Percentiles rank a stretch among this genome's conserved stretches.
phyloP scores from a whole-genome alignment of 768 basidiomycete genomes.

The Brasilioporus rufonigricans region DNA sequence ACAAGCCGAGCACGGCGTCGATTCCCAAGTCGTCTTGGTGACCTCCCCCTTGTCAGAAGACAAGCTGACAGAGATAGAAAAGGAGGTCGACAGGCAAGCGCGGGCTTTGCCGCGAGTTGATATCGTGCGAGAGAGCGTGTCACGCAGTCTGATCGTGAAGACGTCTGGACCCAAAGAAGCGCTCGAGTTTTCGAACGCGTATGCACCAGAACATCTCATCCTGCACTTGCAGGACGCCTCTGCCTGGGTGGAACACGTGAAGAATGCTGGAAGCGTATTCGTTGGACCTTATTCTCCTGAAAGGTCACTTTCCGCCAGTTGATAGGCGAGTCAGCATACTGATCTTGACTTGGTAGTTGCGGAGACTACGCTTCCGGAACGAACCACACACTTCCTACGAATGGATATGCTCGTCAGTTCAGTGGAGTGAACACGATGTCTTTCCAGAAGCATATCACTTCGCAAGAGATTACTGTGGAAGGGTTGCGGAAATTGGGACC shows the following conservation, averaged over 20 bases:
- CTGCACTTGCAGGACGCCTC: slow-evolving; percentile 77
- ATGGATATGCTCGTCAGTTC: slow-evolving; percentile 96
- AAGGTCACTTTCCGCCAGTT: slow-evolving; percentile 53
- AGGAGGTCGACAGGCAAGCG: slow-evolving; percentile 85
- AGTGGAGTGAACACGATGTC: slow-evolving; percentile 96
- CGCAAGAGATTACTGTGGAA: slow-evolving; percentile 81
- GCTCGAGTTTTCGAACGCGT: slow-evolving; percentile 90
- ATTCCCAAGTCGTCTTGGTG: slow-evolving; percentile 96
- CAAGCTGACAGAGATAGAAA: slow-evolving; percentile 72
- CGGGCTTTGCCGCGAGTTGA: slow-evolving; percentile 82
- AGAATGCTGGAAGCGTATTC: slow-evolving; percentile 97
- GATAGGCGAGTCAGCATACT: slow-evolving; percentile 1
- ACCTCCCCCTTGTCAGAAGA: slow-evolving; percentile 64
- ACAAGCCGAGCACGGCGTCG: slow-evolving; percentile 97
- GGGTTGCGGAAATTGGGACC: slow-evolving; percentile 84
- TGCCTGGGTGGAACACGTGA: slow-evolving; percentile 59
- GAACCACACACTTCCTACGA: slow-evolving; percentile 96
- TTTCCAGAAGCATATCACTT: slow-evolving; percentile 99
- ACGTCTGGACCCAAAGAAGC: slow-evolving; percentile 68
- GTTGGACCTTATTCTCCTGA: slow-evolving; percentile 95
- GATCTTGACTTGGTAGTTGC: slow-evolving; percentile 52
- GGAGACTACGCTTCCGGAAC: slow-evolving; percentile 99
- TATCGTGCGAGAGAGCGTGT: slow-evolving; percentile 85
- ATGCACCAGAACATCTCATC: slow-evolving; percentile 97
- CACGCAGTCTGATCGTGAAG: slow-evolving; percentile 88